Base-by-base conservation (phyloP, 2,329 filamentous ascomycete genomes). In the Didymella glomerata region DNA sequence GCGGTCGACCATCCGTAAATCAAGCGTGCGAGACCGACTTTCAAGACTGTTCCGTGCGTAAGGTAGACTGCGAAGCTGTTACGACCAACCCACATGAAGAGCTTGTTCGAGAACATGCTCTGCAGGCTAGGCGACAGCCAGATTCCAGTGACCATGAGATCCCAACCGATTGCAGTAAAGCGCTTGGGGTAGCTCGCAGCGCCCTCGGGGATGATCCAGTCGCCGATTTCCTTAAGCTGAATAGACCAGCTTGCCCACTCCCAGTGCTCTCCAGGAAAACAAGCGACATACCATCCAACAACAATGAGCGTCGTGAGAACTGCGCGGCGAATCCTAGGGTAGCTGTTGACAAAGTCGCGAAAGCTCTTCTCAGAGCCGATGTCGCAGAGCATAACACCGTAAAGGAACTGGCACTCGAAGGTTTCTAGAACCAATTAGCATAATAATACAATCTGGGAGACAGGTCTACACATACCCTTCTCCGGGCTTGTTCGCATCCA, bases 51-150 rank as follows among this genome's bases (percentile, higher is more conserved):
- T 46, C 83, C 83, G 68, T 85, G 83, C 10, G 81, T 77, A 13
- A 85, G 79, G 65, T 85, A 85, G 4, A 85, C 83, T 24, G 83
- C 83, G 59, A 85, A 85, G 52, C 81, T 83, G 69, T 84, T 82
- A 59, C 80, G 79, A n/a, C 83, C 83, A 3, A 85, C 75, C 82
- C 82, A 85, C 58, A 84, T 80, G 34, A 85, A 80, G 2, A 82
- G 63, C 27, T 78, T 77, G 69, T 82, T 82, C 4, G 81, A 82
- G 24, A 85, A 79, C 20, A 83, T 76, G 25, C 77, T 76, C 63
- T 84, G 82, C 8, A 83, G 73, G 5, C 76, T 69, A 0, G 82
- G 81, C 1, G 82, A 83, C 16, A 85, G 70, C 72, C 80, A 83
- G 54, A 85, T 81, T 24, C 81, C 81, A n/a, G 82, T 68, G 46